These are phyloP conservation scores for Jacaranda mimosifolia DNA, from an alignment of 257 asterid genomes.

Conservation along the genomic window DNA sequence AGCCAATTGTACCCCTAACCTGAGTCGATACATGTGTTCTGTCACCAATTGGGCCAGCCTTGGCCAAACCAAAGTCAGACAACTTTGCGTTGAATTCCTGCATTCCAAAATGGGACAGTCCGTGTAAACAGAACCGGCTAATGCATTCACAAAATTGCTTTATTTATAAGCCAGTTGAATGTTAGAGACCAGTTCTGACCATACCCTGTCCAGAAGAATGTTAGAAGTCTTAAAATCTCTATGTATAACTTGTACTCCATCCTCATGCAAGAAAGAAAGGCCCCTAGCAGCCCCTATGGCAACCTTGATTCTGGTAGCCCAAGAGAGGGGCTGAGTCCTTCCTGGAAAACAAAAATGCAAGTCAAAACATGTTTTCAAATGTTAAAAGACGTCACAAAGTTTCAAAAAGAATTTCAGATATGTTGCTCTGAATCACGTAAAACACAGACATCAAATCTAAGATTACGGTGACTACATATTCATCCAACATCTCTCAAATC, in stretches of 20 bases:
- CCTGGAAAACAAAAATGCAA: conserved; percentile 54
- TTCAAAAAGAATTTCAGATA: no score
- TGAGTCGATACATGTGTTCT: background rate
- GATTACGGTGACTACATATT: no score
- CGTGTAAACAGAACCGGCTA: background rate
- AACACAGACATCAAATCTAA: no score
- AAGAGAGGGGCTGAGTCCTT: conserved; percentile 84
- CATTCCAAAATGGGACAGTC: conserved; percentile 22
- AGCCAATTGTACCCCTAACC: conserved; percentile 44
- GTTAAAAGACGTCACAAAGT: no score
- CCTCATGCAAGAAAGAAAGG: conserved; percentile 88
- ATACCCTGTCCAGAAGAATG: conserved; percentile 89
- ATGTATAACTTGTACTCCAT: conserved; percentile 83
- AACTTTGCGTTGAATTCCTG: conserved; percentile 93
- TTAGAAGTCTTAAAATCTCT: conserved; percentile 94
- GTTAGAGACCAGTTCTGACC: conserved; percentile 21
- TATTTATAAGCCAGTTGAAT: background rate
- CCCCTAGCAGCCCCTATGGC: conserved; percentile 96
- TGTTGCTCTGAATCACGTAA: no score
- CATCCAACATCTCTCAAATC: no score
- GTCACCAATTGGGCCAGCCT: conserved; percentile 74
- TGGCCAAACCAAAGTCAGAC: conserved; percentile 95
- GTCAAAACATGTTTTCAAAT: background rate
- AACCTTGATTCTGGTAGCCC: conserved; percentile 94
- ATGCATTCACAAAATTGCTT: background rate